These are phyloP conservation scores for Pythium brachiatum DNA, from an alignment of 352 stramenopile species.

Conservation along the genomic window DNA sequence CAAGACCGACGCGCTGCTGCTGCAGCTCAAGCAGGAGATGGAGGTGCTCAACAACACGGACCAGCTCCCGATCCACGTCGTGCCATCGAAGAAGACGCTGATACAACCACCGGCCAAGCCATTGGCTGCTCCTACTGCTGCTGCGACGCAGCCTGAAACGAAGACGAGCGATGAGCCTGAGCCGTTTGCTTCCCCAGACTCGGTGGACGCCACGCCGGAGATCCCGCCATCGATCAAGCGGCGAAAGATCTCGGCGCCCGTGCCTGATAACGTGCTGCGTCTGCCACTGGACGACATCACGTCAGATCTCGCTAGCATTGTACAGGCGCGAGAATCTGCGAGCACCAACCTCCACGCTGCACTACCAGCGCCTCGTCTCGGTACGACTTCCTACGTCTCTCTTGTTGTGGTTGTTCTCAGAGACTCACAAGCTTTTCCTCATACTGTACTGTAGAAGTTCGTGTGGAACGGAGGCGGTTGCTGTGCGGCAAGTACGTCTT, in stretches of 20 bases:
- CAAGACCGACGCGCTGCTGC: constrained; percentile 44
- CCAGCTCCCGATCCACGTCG: constrained; percentile 22
- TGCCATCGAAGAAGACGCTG: constrained; percentile 17
- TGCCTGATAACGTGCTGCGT: constrained; percentile 40
- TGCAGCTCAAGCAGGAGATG: constrained; percentile 50
- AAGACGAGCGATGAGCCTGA: not conserved
- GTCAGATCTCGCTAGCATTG: constrained; percentile 56
- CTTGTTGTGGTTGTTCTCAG: no score
- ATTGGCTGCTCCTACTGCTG: not conserved
- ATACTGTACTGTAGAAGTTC: constrained; percentile 49
- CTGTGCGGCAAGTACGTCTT: constrained; percentile 72
- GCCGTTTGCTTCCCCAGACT: constrained; percentile 5
- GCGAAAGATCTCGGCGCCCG: constrained; percentile 37
- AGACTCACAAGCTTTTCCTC: no score
- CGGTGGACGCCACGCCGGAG: constrained; percentile 5
- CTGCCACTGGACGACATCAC: constrained; percentile 57
- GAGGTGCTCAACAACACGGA: constrained; percentile 31
- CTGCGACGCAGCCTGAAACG: not conserved
- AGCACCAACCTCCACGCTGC: constrained; percentile 21
- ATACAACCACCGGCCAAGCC: constrained; percentile 1
- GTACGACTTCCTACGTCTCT: constrained; percentile 22
- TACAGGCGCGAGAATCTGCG: constrained; percentile 33
- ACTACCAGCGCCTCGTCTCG: constrained; percentile 15
- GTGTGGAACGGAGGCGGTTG: constrained; percentile 51
- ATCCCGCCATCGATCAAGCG: constrained; percentile 31